Percentiles rank a stretch among this genome's conserved stretches.
Evolutionary conservation across 1,284 basidiomycete species (phyloP).

Genomic region (Cutaneotrichosporon sp.): DNA sequence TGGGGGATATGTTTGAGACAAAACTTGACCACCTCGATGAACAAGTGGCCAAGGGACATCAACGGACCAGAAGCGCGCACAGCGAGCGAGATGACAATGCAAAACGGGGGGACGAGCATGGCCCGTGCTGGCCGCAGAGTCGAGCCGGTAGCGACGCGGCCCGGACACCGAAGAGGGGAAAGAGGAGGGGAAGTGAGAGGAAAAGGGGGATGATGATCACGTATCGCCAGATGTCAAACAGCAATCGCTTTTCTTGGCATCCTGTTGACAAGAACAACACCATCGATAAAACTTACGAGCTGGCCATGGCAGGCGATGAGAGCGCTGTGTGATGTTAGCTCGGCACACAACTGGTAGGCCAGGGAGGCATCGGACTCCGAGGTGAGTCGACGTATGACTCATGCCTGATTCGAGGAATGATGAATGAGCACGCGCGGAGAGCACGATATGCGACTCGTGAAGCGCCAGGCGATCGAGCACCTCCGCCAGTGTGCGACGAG

Average conservation of each 20-base stretch:
- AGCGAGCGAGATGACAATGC: neutral
- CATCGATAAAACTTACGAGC: neutral
- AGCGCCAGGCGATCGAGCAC: too few species aligned
- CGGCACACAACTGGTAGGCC: neutral
- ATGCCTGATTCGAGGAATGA: too few species aligned
- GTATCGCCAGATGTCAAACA: neutral
- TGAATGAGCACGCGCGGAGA: too few species aligned
- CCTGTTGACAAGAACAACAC: neutral
- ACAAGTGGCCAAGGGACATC: too few species aligned
- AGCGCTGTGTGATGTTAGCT: neutral
- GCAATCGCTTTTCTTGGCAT: neutral
- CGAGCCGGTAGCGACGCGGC: neutral
- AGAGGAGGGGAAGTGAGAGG: too few species aligned
- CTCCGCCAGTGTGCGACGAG: too few species aligned
- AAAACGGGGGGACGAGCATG: neutral
- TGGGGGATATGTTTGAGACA: too few species aligned
- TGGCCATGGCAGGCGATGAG: neutral
- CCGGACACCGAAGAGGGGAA: neutral
- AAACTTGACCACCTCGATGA: too few species aligned
- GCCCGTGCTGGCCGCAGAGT: neutral
- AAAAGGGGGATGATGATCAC: neutral
- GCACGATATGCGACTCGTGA: too few species aligned
- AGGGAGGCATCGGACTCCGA: too few species aligned
- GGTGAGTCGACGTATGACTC: too few species aligned
- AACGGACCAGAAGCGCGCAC: too few species aligned